phyloP scores from a whole-genome alignment of 768 basidiomycete genomes.

The Erythrobasidium yunnanense region DNA sequence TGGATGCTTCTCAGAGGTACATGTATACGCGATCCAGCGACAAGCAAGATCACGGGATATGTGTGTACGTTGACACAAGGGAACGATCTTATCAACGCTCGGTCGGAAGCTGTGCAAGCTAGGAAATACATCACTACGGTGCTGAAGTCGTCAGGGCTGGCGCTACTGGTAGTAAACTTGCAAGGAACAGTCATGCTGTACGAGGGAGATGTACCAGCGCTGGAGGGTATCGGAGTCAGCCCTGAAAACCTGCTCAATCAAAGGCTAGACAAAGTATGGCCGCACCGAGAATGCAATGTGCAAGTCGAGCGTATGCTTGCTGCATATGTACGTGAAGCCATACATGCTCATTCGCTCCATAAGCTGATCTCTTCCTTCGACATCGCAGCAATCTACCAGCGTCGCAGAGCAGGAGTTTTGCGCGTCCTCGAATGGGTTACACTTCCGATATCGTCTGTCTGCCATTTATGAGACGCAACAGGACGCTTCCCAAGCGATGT shows the following conservation, averaged over 20 bases:
- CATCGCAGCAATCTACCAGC: not conserved
- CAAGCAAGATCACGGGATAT: conserved; percentile 10
- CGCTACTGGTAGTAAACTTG: conserved; percentile 8
- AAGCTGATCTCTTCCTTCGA: too few relatives aligned
- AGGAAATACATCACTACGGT: conserved; percentile 18
- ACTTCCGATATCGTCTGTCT: conserved; percentile 1
- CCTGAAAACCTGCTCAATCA: not conserved
- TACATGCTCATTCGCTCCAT: too few relatives aligned
- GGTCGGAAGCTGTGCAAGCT: conserved; percentile 6
- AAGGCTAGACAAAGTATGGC: conserved; percentile 3
- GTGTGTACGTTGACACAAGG: conserved; percentile 20
- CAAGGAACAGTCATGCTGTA: not conserved
- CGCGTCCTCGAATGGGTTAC: not conserved
- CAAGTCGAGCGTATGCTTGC: conserved; percentile 1
- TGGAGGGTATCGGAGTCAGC: not conserved
- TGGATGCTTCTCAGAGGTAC: conserved; percentile 18
- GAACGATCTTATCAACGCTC: conserved; percentile 21
- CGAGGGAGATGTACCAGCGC: conserved; percentile 5
- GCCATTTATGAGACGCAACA: not conserved
- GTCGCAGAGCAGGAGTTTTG: conserved; percentile 1
- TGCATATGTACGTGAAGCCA: not conserved
- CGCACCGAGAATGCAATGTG: conserved; percentile 1
- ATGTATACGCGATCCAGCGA: not conserved
- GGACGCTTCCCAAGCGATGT: not conserved
- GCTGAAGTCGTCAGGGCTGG: not conserved